Evolutionary conservation across 2,329 filamentous ascomycete genomes (phyloP), one percentile per base, ranked within the genome.

Genomic region (Fusarium oxysporum): DNA sequence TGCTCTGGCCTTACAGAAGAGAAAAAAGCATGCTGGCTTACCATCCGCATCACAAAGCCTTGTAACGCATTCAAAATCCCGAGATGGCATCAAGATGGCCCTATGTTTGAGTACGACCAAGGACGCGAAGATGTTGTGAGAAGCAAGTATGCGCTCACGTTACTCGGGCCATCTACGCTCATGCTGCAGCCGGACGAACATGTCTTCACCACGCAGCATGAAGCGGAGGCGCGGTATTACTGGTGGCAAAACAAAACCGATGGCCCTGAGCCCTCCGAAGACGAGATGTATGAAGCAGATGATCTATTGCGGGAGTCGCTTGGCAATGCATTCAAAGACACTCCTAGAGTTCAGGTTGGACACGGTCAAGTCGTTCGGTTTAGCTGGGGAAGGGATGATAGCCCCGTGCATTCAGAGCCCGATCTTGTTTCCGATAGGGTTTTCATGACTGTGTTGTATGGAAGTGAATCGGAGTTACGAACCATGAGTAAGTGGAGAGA

Each of bases 341-440:
- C 38, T 0, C 38, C 58, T 0, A 19, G 32, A 63, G 38, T 63
- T 6, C 10, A 44, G 5, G 32, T 53, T 33, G 59, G 44, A 9
- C 45, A 21, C 1, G 58, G 59, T 0, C 13, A 63, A 54, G 21
- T 64, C 1, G 59, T 63, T 16, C 58, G 62, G 7, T 64, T 64
- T 2, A 54, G 32, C 6, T 64, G 62, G 44, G 62, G 62, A 7
- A 17, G 32, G 3, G 58, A 21, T 14, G 19, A 63, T 0, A 64
- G 62, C 1, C 62, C 62, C 1, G 10, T 63, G 1, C 58, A 64
- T 38, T 64, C 62, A n/a, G 62, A 64, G 7, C 62, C 62, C 16
- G 19, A 64, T 28, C n/a, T 64, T 8, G 14, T 33, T 1, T 33
- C 37, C 13, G 58, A 63, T 12, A 53, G 62, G 44, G 12, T 63